Percentiles rank a stretch among this genome's conserved stretches.
Evolutionary conservation across 805 yeast genomes (phyloP).

Genomic region (Candida krabiensis): DNA sequence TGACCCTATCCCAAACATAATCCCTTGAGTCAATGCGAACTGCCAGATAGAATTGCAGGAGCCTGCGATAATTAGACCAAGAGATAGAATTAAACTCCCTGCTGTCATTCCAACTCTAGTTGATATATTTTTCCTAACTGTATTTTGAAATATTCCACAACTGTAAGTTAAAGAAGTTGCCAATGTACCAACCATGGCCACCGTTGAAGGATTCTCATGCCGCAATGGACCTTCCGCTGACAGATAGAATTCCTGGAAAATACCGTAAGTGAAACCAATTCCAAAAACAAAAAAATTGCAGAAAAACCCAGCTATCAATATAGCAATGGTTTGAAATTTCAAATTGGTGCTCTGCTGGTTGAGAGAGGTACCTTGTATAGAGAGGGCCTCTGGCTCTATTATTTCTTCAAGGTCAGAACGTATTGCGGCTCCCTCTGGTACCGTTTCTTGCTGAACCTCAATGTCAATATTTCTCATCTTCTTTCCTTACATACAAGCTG

Average conservation of each 20-base stretch:
- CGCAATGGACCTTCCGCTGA: slow-evolving; percentile 32
- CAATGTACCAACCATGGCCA: slow-evolving; percentile 36
- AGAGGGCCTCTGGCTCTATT: no score
- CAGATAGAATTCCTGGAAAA: slow-evolving; percentile 37
- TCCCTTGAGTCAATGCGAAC: slow-evolving; percentile 35
- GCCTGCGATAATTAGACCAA: slow-evolving; percentile 30
- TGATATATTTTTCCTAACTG: slow-evolving; percentile 18
- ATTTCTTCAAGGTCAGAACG: no score
- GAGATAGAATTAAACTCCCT: slow-evolving; percentile 29
- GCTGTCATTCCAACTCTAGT: slow-evolving; percentile 27
- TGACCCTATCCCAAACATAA: slow-evolving; percentile 36
- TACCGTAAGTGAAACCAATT: slow-evolving; percentile 40
- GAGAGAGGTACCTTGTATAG: no score
- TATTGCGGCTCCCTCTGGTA: no score
- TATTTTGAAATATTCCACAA: slow-evolving; percentile 29
- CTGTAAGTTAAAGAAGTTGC: slow-evolving; percentile 34
- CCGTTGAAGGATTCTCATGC: slow-evolving; percentile 24
- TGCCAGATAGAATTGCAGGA: slow-evolving; percentile 25
- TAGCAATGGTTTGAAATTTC: no score
- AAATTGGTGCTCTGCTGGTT: no score
- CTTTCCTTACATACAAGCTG: no score
- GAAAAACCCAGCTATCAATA: no score
- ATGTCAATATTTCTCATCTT: no score
- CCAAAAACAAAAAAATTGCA: no score
- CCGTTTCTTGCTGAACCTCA: no score